phyloP scores from a whole-genome alignment of 805 yeast genomes.

The Tanozyma kutaoensis region DNA sequence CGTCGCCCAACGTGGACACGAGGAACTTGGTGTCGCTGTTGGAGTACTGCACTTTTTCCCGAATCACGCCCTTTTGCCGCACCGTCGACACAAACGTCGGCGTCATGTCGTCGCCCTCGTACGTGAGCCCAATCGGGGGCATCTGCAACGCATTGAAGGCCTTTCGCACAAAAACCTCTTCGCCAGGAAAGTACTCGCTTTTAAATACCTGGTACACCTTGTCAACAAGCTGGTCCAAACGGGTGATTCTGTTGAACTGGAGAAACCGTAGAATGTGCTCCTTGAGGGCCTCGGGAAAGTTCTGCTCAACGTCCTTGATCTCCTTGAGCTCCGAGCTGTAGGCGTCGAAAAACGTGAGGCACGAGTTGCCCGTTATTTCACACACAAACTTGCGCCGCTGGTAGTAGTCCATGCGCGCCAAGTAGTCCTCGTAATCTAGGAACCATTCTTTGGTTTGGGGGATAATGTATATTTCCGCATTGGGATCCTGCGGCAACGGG shows the following conservation, averaged over 20 bases:
- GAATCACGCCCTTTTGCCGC: slow-evolving; percentile 45
- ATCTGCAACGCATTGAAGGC: neutral
- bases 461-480: slow-evolving; percentile 66
- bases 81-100: slow-evolving; percentile 5
- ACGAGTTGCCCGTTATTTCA: slow-evolving; percentile 90
- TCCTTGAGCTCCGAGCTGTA: slow-evolving; percentile 50
- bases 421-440: slow-evolving; percentile 57
- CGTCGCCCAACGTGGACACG: slow-evolving; percentile 41
- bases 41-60: slow-evolving; percentile 78
- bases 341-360: slow-evolving; percentile 86
- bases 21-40: slow-evolving; percentile 37
- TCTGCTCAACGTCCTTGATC: slow-evolving; percentile 52
- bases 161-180: slow-evolving; percentile 48
- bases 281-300: slow-evolving; percentile 82
- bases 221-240: slow-evolving; percentile 82
- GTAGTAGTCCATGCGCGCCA: slow-evolving; percentile 61
- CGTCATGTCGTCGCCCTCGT: slow-evolving; percentile 1
- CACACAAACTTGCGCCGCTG: slow-evolving; percentile 74
- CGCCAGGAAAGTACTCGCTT: slow-evolving; percentile 86
- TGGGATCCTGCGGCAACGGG: slow-evolving; percentile 38
- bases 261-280: slow-evolving; percentile 83
- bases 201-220: slow-evolving; percentile 68
- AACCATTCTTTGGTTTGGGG: slow-evolving; percentile 88
- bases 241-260: slow-evolving; percentile 68
- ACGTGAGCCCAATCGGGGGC: slow-evolving; percentile 1